These are phyloP conservation scores for Ambrosiella xylebori DNA, from an alignment of 2,329 filamentous ascomycete species.

Conservation along the genomic window DNA sequence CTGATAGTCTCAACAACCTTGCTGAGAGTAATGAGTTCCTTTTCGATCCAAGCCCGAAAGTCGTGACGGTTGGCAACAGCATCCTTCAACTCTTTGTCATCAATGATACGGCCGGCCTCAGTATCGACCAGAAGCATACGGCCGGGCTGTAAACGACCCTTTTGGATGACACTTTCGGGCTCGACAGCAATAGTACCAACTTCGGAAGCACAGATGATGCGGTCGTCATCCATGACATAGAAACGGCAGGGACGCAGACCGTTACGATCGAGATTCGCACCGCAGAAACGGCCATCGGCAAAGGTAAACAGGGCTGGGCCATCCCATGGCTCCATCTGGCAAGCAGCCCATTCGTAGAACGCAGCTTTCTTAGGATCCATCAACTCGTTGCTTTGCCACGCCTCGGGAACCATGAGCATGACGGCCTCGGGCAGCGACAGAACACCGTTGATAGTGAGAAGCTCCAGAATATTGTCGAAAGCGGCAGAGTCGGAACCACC, in stretches of 20 bases:
- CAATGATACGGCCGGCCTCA: constrained; percentile 73
- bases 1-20: constrained; percentile 49
- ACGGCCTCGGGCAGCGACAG: constrained; percentile 88
- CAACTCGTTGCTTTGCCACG: constrained; percentile 82
- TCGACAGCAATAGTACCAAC: constrained; percentile 87
- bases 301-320: constrained; percentile 94
- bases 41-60: constrained; percentile 76
- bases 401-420: constrained; percentile 97
- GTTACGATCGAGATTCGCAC: constrained; percentile 91
- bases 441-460: constrained; percentile 88
- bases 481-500: constrained; percentile 93
- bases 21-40: constrained; percentile 67
- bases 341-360: constrained; percentile 97
- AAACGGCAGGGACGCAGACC: constrained; percentile 89
- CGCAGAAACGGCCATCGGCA: constrained; percentile 88
- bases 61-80: constrained; percentile 74
- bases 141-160: constrained; percentile 82
- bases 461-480: constrained; percentile 90
- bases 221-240: constrained; percentile 91
- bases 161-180: constrained; percentile 76
- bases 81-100: constrained; percentile 79
- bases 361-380: constrained; percentile 94
- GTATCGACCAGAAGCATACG: constrained; percentile 95
- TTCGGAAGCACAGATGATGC: constrained; percentile 92
- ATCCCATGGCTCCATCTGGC: constrained; percentile 98